Evolutionary conservation across 148 eudicot genomes (phyloP).

Genomic region (Polygonum maritimum): DNA sequence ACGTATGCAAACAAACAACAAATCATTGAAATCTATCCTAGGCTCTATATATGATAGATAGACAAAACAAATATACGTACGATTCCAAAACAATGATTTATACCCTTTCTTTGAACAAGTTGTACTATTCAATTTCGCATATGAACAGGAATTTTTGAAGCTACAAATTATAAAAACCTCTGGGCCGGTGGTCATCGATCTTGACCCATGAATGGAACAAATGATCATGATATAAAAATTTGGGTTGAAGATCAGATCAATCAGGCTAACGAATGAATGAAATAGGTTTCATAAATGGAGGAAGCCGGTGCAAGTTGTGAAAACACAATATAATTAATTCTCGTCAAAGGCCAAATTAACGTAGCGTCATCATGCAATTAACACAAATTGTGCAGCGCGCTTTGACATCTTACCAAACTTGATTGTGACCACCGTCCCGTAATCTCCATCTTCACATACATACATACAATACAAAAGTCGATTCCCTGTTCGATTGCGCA

Average conservation of each 20-base stretch:
- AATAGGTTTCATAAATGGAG: background rate
- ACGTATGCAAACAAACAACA: background rate
- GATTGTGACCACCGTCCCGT: background rate
- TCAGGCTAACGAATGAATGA: background rate
- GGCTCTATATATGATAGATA: background rate
- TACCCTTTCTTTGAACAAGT: background rate
- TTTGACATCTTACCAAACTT: slow-evolving; percentile 4
- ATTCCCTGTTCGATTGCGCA: background rate
- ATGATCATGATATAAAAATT: background rate
- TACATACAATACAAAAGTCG: background rate
- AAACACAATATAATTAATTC: background rate
- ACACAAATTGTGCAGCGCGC: background rate
- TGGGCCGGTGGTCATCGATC: background rate
- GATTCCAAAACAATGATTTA: background rate
- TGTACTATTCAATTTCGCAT: background rate
- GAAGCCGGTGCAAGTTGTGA: background rate
- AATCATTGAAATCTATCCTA: background rate
- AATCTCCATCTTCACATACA: background rate
- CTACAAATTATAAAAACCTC: background rate
- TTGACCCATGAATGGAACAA: background rate
- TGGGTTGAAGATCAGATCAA: background rate
- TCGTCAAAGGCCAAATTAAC: background rate
- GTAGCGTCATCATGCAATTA: background rate
- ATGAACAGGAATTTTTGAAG: background rate
- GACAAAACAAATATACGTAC: background rate